Conservation (phyloP, 1,284 basidiomycete species). For the Schizophyllum amplum region DNA sequence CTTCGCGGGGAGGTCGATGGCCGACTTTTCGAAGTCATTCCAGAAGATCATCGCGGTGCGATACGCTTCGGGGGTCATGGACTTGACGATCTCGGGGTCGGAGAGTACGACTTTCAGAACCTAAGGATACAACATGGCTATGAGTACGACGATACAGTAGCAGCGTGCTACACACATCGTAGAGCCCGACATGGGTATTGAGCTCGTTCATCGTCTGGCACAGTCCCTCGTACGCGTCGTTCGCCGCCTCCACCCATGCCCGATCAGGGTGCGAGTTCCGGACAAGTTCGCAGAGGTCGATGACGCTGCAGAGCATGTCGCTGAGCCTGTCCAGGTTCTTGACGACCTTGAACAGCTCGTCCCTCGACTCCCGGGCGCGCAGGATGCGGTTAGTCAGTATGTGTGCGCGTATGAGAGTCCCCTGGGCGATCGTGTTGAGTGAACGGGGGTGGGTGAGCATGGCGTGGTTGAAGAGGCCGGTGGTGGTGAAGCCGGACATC, state of each 20-base stretch:
- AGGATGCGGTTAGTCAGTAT: constrained; percentile 70
- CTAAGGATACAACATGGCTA: constrained; percentile 26
- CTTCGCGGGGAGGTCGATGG: constrained; percentile 79
- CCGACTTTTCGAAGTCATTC: constrained; percentile 96
- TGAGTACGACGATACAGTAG: constrained; percentile 9
- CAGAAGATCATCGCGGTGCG: constrained; percentile 91
- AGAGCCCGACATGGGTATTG: constrained; percentile 92
- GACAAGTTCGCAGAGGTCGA: constrained; percentile 92
- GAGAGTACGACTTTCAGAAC: constrained; percentile 57
- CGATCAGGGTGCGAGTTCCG: constrained; percentile 89
- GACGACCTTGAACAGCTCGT: constrained; percentile 76
- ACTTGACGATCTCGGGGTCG: constrained; percentile 51
- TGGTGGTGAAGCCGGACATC: constrained; percentile 34
- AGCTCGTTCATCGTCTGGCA: constrained; percentile 98
- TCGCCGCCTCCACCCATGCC: constrained; percentile 78
- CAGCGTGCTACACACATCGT: constrained; percentile 54
- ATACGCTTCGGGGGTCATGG: constrained; percentile 58
- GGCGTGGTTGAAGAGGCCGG: constrained; percentile 71
- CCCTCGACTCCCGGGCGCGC: constrained; percentile 51
- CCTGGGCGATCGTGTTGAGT: constrained; percentile 57
- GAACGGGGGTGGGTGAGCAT: constrained; percentile 52
- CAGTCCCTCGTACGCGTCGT: constrained; percentile 83
- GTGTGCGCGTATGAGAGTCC: constrained; percentile 67
- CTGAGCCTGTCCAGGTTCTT: constrained; percentile 94
- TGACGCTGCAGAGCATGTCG: constrained; percentile 92